phyloP scores from a whole-genome alignment of 805 yeast genomes.

The Candida anglica region DNA sequence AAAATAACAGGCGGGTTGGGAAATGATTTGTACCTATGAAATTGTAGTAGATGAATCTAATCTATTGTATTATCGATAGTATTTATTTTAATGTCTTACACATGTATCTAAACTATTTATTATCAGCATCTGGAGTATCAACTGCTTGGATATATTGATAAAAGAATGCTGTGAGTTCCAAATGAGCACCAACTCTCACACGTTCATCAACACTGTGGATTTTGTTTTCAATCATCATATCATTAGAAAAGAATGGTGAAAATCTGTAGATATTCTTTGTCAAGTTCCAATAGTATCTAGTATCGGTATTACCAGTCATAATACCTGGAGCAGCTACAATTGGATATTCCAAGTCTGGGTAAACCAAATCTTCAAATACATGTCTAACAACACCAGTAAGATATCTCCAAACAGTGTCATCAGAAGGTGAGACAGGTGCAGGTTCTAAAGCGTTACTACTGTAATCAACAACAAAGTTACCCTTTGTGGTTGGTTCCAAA shows the following conservation, averaged over 20 bases:
- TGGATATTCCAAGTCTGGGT: conserved; percentile 26
- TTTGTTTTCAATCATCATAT: conserved; percentile 14
- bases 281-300: conserved; percentile 55
- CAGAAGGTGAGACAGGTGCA: conserved; percentile 43
- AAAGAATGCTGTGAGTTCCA: conserved; percentile 31
- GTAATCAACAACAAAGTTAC: conserved; percentile 12
- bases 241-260: conserved; percentile 17
- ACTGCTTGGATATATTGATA: conserved; percentile 45
- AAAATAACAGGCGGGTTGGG: no score
- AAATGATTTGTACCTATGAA: no score
- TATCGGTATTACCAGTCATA: conserved; percentile 61
- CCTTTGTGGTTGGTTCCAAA: conserved; percentile 12
- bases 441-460: conserved; percentile 26
- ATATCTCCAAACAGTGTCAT: conserved; percentile 46
- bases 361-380: conserved; percentile 54
- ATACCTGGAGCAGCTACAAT: conserved; percentile 44
- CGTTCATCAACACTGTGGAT: conserved; percentile 36
- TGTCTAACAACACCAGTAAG: conserved; percentile 63
- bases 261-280: conserved; percentile 53
- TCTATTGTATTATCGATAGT: no score
- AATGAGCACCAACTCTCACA: conserved; percentile 26
- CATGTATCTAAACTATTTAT: no score
- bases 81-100: no score
- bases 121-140: conserved; percentile 20
- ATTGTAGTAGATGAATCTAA: no score